Evolutionary conservation across 805 yeast genomes (phyloP), one percentile per base, ranked within the genome.

Genomic region (Myxozyma mucilagina): DNA sequence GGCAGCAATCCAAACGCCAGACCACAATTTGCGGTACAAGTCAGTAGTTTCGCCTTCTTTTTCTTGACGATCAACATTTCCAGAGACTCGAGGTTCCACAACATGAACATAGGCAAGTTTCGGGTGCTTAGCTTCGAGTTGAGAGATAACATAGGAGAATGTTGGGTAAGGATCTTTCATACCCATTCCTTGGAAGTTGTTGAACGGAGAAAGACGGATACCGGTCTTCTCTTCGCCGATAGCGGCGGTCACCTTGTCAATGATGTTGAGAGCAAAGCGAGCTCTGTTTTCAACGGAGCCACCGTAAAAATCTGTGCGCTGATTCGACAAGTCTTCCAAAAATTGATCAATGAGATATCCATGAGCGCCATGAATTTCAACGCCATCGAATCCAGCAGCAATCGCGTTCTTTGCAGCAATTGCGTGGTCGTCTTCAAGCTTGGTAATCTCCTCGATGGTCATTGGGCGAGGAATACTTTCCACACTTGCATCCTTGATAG

Each of bases 281-380:
- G 76, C 75, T 64, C 89, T 78, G 71, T 84, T 84, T 67, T 82
- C 86, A 55, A 84, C 74, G 0, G 80, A 73, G n/a, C 89, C 89
- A 56, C 89, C 89, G 67, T 84, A 85, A 64, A 80, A 75, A 68
- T 85, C 90, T 0, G 82, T 81, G 69, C 89, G 76, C 60, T 75
- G 68, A 71, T 86, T 84, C 41, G 81, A 71, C n/a, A 71, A 64
- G 1, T 74, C 72, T 36, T 81, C 75, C 41, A 81, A 67, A 67
- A 86, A 84, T 63, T 78, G 76, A 66, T 78, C 77, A 47, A 80
- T 63, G 49, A 85, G 72, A 67, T 82, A 84, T 0, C 89, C 89
- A 70, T 85, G 83, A 38, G 90, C 90, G 34, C 76, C 78, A 71
- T 86, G 89, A 63, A 86, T 74, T 69, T 85, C 89, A 44, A 87